Base-by-base conservation (phyloP, 2,329 filamentous ascomycete species). In the Aspergillus chevalieri region DNA sequence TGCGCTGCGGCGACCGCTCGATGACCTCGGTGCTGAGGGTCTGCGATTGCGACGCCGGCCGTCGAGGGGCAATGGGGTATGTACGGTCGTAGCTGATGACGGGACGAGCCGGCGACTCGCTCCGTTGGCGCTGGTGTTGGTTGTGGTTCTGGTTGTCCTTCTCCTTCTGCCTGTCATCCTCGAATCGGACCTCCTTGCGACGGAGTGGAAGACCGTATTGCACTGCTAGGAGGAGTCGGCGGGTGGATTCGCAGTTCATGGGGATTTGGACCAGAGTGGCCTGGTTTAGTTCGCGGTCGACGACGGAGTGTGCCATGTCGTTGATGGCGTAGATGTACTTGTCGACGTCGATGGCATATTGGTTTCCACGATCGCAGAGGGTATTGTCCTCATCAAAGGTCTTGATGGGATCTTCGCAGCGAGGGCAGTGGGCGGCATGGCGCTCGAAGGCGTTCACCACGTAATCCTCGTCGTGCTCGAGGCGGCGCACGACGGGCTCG, bases 251-350 rank as follows among this genome's bases (percentile, higher is more conserved):
- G 51, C 60, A 70, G 38, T 65, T 60, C 6, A 59, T 55, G 6
- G 74, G 74, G 26, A 77, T 68, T 53, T 71, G 68, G 50, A 77
- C 64, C 19, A 73, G 62, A 3, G 67, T 68, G 1, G 61, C 56
- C 22, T 68, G 60, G 52, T 67, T 64, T 43, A 54, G 58, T 38
- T 72, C 67, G n/a, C 63, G 65, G 58, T 74, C 71, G 44, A 74
- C 64, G 6, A 67, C 62, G 0, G 73, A 75, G 53, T 68, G 73
- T 33, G 70, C 62, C 48, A 66, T 67, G 44, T 66, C 62, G 33
- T 57, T 64, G 52, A 66, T 61, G 50, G 60, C 62, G 61, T 69
- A 66, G 17, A 72, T 51, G 53, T 72, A 71, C 17, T 61, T 55
- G 47, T 59, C 57, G 14, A 72, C 65, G 50, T 66, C 61, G 47